A percentile compares a stretch with the other conserved stretches of the same genome.
These are phyloP conservation scores for Cronartium quercuum DNA, from an alignment of 1,284 basidiomycete genomes.

Conservation along the genomic window DNA sequence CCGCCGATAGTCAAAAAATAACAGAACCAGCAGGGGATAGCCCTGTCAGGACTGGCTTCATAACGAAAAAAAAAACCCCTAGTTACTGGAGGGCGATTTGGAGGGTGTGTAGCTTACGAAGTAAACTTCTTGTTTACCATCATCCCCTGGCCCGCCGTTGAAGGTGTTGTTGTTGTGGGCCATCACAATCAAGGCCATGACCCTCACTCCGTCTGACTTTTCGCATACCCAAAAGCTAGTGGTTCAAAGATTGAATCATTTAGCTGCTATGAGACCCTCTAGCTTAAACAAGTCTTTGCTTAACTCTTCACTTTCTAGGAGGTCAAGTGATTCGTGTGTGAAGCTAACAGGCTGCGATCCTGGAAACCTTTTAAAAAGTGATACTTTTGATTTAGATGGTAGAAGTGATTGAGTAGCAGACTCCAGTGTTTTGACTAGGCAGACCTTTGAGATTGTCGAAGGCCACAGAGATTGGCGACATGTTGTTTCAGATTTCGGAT, in stretches of 20 bases:
- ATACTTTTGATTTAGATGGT: not conserved
- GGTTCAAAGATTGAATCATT: not conserved
- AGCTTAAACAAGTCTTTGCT: constrained; percentile 43
- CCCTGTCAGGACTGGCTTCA: too few relatives aligned
- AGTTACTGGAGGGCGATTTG: constrained; percentile 2
- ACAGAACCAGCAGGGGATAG: too few relatives aligned
- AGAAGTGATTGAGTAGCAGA: not conserved
- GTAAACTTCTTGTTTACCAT: constrained; percentile 63
- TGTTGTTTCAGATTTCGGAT: constrained; percentile 30
- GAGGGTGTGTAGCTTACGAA: constrained; percentile 57
- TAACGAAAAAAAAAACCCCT: not conserved
- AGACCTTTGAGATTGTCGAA: constrained; percentile 4
- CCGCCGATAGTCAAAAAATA: not conserved
- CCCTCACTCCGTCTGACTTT: constrained; percentile 95
- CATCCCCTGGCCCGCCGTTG: constrained; percentile 49
- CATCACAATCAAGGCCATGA: constrained; percentile 72
- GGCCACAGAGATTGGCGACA: constrained; percentile 23
- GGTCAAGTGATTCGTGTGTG: constrained; percentile 60
- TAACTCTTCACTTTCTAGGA: constrained; percentile 77
- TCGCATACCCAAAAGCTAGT: constrained; percentile 96
- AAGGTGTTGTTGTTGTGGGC: constrained; percentile 49
- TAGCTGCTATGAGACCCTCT: constrained; percentile 21
- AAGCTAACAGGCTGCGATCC: constrained; percentile 92
- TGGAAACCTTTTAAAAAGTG: constrained; percentile 62
- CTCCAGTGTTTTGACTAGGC: not conserved